Conservation (phyloP, 1,139 yeast genomes). For the Taiozyma sp. region DNA sequence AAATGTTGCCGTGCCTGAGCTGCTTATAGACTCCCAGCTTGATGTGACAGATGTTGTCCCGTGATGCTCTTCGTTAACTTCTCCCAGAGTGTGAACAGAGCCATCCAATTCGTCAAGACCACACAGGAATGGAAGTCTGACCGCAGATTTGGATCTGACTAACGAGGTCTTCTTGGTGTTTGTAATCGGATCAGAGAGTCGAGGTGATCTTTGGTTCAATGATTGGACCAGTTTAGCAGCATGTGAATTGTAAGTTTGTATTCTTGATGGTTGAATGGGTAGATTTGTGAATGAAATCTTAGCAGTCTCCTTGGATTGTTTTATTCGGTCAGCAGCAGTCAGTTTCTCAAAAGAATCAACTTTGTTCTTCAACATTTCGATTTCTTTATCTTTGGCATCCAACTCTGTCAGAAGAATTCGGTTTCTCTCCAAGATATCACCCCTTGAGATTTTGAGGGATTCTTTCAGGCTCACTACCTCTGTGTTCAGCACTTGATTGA, state of each 20-base stretch:
- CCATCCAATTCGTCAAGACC: background rate
- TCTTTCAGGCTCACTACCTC: constrained; percentile 69
- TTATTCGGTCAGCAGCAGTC: background rate
- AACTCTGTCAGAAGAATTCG: constrained; percentile 56
- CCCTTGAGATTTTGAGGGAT: constrained; percentile 46
- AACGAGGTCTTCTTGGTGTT: background rate
- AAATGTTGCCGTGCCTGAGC: background rate
- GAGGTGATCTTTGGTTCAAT: constrained; percentile 6
- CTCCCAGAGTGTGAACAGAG: background rate
- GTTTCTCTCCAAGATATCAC: constrained; percentile 67
- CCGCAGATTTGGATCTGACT: background rate
- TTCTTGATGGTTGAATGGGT: background rate
- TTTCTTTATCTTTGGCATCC: constrained; percentile 48
- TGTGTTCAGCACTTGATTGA: constrained; percentile 59
- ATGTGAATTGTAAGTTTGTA: background rate
- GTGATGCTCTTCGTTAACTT: background rate
- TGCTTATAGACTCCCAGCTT: background rate
- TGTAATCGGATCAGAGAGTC: background rate
- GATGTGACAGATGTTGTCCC: background rate
- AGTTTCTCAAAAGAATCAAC: constrained; percentile 42
- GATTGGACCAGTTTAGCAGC: constrained; percentile 9
- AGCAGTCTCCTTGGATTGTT: constrained; percentile 41
- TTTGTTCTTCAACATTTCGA: constrained; percentile 42
- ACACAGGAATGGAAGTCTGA: background rate
- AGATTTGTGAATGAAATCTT: constrained; percentile 9